Percentiles rank a stretch among this genome's conserved stretches.
Evolutionary conservation across 768 basidiomycete species (phyloP).

Genomic region (Lentinula guzmanii): DNA sequence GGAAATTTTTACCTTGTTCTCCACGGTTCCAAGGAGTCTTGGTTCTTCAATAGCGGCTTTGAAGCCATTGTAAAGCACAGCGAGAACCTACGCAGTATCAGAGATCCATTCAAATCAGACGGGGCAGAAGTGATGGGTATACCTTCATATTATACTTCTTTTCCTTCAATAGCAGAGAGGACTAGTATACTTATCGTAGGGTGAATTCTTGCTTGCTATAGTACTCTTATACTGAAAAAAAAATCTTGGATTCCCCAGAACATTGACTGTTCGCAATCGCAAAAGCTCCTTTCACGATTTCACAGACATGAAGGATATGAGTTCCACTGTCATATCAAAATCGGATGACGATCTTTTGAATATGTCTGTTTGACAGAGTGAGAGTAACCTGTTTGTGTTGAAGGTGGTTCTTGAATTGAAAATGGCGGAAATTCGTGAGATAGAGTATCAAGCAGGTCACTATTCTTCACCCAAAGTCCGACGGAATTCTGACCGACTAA

Average conservation of each 20-base stretch:
- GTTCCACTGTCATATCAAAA: neutral
- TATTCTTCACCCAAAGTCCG: neutral
- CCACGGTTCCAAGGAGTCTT: conserved; percentile 75
- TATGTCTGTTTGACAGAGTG: neutral
- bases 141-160: neutral
- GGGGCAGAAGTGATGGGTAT: neutral
- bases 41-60: conserved; percentile 63
- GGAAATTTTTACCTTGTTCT: conserved; percentile 53
- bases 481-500: neutral
- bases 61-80: conserved; percentile 68
- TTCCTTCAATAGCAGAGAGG: neutral
- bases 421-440: neutral
- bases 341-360: neutral
- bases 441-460: neutral
- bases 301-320: no score
- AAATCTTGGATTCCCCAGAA: neutral
- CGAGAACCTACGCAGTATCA: conserved; percentile 46
- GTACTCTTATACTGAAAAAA: neutral
- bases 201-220: neutral
- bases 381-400: neutral
- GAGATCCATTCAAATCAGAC: neutral
- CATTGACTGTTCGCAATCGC: no score
- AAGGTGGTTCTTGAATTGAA: neutral
- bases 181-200: neutral
- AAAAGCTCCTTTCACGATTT: no score